A percentile compares a stretch with the other conserved stretches of the same genome.
Conservation (phyloP, 371 early-diverging fungal genomes). For the Lichtheimia ornata region DNA sequence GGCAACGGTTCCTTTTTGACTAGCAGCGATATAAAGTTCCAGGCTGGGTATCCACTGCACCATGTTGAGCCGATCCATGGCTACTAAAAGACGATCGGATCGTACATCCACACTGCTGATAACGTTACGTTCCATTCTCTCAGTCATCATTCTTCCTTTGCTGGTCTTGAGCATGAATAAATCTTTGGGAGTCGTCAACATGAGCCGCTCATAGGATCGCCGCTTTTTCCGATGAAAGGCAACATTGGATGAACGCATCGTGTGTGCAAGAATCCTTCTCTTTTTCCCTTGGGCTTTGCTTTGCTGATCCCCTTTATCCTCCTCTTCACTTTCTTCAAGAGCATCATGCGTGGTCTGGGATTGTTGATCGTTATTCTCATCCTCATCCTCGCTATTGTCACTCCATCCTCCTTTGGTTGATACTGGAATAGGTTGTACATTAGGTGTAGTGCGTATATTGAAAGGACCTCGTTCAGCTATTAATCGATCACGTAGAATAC, state of each 20-base stretch:
- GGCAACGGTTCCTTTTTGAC: conserved; percentile 50
- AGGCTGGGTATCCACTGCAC: conserved; percentile 50
- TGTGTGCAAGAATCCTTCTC: not conserved
- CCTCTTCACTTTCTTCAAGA: conserved; percentile 1
- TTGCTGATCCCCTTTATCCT: not conserved
- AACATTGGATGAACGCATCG: not conserved
- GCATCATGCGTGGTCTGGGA: not conserved
- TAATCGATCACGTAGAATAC: conserved; percentile 3
- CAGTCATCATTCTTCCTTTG: conserved; percentile 23
- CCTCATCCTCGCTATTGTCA: conserved; percentile 3
- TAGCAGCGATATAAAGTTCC: conserved; percentile 38
- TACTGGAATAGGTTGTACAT: conserved; percentile 4
- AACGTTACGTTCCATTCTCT: conserved; percentile 27
- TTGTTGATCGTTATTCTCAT: not conserved
- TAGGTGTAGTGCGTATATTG: not conserved
- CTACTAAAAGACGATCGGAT: conserved; percentile 25
- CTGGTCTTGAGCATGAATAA: conserved; percentile 24
- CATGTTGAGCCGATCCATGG: conserved; percentile 42
- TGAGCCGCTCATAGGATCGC: conserved; percentile 22
- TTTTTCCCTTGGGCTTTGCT: too few species aligned
- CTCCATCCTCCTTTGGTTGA: conserved; percentile 10
- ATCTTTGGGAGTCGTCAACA: conserved; percentile 39
- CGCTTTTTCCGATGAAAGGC: not conserved
- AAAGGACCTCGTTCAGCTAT: conserved; percentile 3
- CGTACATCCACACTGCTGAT: conserved; percentile 43